phyloP scores from a whole-genome alignment of 495 filamentous ascomycete species.

The Tuber microsphaerosporum region DNA sequence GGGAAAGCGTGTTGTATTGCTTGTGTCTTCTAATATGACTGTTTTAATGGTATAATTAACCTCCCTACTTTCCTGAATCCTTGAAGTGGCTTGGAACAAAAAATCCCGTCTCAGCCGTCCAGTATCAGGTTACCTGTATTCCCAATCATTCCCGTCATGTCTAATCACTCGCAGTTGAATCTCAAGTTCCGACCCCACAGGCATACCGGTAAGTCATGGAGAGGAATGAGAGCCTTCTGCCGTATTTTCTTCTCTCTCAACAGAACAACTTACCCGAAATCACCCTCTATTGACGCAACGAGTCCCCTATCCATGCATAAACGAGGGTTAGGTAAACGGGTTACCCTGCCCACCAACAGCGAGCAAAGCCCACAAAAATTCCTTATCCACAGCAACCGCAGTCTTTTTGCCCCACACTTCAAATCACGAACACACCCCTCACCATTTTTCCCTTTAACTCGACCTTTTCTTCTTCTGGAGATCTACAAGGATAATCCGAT shows the following conservation, averaged over 20 bases:
- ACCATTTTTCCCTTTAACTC: neutral
- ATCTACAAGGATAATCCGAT: slow-evolving; percentile 31
- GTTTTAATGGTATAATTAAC: neutral
- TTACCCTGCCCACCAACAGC: neutral
- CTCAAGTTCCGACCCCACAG: neutral
- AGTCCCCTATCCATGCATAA: neutral
- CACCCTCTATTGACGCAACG: neutral
- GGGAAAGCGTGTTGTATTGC: neutral
- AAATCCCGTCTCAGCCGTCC: neutral
- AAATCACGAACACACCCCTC: neutral
- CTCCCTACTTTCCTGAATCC: neutral
- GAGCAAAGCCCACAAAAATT: neutral
- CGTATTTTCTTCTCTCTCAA: neutral
- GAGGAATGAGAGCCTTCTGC: neutral
- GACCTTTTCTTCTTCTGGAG: neutral
- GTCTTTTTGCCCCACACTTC: neutral
- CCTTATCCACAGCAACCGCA: neutral
- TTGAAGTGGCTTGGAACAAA: neutral
- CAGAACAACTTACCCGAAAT: neutral
- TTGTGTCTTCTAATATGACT: neutral
- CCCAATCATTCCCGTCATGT: neutral
- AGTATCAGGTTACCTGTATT: neutral
- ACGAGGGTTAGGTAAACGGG: neutral
- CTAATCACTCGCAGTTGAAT: neutral
- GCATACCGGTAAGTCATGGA: neutral